Base-by-base conservation (phyloP, 2,329 filamentous ascomycete genomes). In the Trichoderma sp. region DNA sequence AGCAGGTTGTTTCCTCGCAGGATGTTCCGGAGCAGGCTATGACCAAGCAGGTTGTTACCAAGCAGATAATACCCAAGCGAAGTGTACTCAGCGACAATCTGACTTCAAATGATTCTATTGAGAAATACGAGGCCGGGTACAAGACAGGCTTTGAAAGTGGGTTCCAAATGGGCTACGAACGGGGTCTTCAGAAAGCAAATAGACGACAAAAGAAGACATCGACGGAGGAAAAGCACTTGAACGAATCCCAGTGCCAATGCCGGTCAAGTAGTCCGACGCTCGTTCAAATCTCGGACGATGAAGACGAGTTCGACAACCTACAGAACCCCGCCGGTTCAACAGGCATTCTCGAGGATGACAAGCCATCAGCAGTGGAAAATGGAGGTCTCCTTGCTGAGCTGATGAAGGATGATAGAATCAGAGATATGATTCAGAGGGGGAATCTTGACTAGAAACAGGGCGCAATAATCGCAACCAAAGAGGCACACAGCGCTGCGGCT, bases 151-250 rank as follows among this genome's bases (percentile, higher is more conserved):
- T 52, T 21, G 15, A 43, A 17, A 52, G 17, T 3, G 58, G 58
- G 1, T 61, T 61, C 17, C 39, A 21, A 1, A 43, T 3, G 0
- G 58, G 58, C 1, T 52, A 44, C 17, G 48, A 61, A 14, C 30
- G 43, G 4, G 9, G 57, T 7, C 17, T 26, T 15, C 15, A 43
- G 28, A 3, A 52, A 3, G 21, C 10, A 21, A 15, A 10, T 12
- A 1, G 5, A 2, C n/a, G 19, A 17, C n/a, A 10, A 10, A 26
- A 30, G 1, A 2, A 9, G 1, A 7, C 5, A 15, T 41, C 19
- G 21, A 28, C 17, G 12, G 1, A 1, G 1, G 5, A 21, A 3
- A 24, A 0, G 7, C 12, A 30, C 0, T 10, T 30, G 2, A 2
- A 12, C 4, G 30, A 28, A 9, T 17, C 9, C n/a, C n/a, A n/a